These are phyloP conservation scores for Xylariaceae sp. DNA, from an alignment of 2,329 filamentous ascomycete genomes.

Conservation along the genomic window DNA sequence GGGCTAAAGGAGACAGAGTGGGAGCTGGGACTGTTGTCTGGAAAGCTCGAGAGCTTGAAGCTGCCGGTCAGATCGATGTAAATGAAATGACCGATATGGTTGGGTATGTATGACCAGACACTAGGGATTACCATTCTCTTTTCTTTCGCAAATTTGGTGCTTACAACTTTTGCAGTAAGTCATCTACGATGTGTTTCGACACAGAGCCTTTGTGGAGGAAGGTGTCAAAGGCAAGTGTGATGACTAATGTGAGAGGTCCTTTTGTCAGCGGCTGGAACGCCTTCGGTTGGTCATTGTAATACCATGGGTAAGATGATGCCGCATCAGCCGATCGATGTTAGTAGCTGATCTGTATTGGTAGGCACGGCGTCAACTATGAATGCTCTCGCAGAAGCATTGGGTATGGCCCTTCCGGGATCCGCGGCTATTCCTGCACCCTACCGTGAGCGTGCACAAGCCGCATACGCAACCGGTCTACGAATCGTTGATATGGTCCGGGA, in stretches of 20 bases:
- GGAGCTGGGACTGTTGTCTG: conserved; percentile 46
- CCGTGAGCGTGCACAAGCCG: conserved; percentile 43
- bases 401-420: conserved; percentile 49
- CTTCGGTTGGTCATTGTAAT: conserved; percentile 47
- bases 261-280: conserved; percentile 30
- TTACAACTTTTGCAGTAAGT: too few species aligned
- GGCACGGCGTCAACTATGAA: conserved; percentile 51
- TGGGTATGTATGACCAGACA: not conserved
- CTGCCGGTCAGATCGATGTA: conserved; percentile 42
- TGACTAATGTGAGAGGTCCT: too few species aligned
- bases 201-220: too few species aligned
- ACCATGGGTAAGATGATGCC: conserved; percentile 37
- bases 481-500: conserved; percentile 48
- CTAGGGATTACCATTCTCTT: too few species aligned
- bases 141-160: too few species aligned
- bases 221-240: too few species aligned
- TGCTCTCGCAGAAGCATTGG: conserved; percentile 47
- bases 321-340: too few species aligned
- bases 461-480: conserved; percentile 44
- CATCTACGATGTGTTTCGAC: too few species aligned
- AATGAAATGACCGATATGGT: conserved; percentile 44
- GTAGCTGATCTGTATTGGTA: too few species aligned
- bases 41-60: conserved; percentile 45
- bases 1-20: conserved; percentile 36
- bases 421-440: conserved; percentile 49